phyloP scores from a whole-genome alignment of 2,329 filamentous ascomycete genomes.

The Cytospora piceae region DNA sequence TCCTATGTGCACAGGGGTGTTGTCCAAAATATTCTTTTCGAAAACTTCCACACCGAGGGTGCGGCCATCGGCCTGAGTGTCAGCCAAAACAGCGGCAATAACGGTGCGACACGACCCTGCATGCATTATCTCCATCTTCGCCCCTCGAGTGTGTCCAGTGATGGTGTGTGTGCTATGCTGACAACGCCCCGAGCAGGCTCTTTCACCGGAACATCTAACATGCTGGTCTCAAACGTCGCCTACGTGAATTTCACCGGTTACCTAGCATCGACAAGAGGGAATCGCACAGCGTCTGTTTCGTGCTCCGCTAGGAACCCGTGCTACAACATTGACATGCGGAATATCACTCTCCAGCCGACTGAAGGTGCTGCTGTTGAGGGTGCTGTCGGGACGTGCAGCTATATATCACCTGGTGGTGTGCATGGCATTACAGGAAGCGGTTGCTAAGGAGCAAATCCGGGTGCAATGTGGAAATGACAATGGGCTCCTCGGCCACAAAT shows the following conservation, averaged over 20 bases:
- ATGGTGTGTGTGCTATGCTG: not conserved
- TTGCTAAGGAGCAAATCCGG: conserved; percentile 28
- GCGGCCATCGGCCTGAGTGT: conserved; percentile 49
- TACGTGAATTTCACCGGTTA: conserved; percentile 58
- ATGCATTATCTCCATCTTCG: not conserved
- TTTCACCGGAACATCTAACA: conserved; percentile 51
- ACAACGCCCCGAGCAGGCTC: conserved; percentile 9
- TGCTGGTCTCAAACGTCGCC: conserved; percentile 52
- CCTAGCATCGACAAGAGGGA: conserved; percentile 38
- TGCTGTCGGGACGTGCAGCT: conserved; percentile 38
- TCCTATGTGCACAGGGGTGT: conserved; percentile 43
- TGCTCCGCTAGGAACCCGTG: conserved; percentile 55
- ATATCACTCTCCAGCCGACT: conserved; percentile 33
- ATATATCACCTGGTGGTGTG: conserved; percentile 36
- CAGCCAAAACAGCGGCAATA: conserved; percentile 53
- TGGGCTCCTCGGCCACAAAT: not conserved
- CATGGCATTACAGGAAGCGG: conserved; percentile 37
- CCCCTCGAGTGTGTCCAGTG: not conserved
- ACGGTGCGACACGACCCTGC: conserved; percentile 35
- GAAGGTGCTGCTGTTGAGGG: conserved; percentile 30
- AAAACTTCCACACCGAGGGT: conserved; percentile 54
- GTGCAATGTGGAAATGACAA: no score
- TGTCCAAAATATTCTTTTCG: conserved; percentile 54
- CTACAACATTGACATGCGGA: conserved; percentile 49
- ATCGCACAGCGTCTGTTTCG: conserved; percentile 46